Conservation (phyloP, 108 stramenopile species). For the Cyclotella sp. region DNA sequence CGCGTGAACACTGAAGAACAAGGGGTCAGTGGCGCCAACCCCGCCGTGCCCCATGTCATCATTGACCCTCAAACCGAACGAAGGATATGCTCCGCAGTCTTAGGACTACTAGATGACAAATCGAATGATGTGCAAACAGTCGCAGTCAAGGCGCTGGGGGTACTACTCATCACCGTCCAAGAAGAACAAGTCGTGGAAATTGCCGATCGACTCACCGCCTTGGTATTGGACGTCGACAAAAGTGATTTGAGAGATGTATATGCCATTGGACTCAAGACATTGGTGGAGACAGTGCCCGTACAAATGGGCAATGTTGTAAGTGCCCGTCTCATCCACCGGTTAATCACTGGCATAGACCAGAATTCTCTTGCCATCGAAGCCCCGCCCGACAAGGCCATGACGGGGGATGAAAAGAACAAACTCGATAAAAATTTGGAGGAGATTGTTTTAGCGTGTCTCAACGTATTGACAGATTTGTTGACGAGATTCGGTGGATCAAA, state of each 20-base stretch:
- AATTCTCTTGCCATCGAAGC: constrained; percentile 15
- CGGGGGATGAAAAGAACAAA: constrained; percentile 1
- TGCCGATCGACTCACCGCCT: constrained; percentile 89
- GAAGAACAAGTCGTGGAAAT: constrained; percentile 91
- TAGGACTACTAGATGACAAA: constrained; percentile 90
- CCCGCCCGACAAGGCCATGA: background rate
- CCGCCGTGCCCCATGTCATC: background rate
- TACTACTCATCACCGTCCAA: constrained; percentile 93
- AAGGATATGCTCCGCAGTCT: constrained; percentile 90
- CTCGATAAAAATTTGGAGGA: constrained; percentile 61
- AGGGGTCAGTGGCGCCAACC: constrained; percentile 11
- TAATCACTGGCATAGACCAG: constrained; percentile 82
- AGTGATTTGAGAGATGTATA: constrained; percentile 97
- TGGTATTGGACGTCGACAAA: constrained; percentile 91
- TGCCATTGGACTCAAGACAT: constrained; percentile 96
- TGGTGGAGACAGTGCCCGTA: constrained; percentile 91
- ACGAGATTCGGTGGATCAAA: constrained; percentile 83
- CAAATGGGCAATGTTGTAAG: constrained; percentile 86
- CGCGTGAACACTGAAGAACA: constrained; percentile 30
- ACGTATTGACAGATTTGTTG: constrained; percentile 92
- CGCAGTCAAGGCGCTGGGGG: constrained; percentile 96
- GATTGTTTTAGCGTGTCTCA: constrained; percentile 82
- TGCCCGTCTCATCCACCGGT: constrained; percentile 69
- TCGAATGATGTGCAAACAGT: constrained; percentile 97
- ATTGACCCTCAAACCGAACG: constrained; percentile 86